Conservation (phyloP, 805 yeast species). For the Brettanomyces bruxellensis region DNA sequence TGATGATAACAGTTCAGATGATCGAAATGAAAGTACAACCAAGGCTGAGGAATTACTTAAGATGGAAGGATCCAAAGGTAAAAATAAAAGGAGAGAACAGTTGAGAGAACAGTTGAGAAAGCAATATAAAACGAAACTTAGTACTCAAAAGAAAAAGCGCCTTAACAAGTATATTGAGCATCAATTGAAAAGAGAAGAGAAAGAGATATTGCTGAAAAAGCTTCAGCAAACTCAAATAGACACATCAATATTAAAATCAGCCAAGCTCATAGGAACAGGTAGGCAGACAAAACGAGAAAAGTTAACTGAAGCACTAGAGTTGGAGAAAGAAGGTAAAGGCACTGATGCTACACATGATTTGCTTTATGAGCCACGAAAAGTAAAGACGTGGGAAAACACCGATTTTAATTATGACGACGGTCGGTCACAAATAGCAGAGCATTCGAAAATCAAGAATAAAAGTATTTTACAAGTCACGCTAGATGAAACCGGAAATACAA, state of each 20-base stretch:
- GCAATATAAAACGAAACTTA: constrained; percentile 60
- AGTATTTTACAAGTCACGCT: too few relatives aligned
- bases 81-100: constrained; percentile 53
- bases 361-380: constrained; percentile 60
- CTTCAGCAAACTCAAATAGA: constrained; percentile 62
- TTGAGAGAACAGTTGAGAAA: constrained; percentile 47
- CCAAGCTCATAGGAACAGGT: constrained; percentile 74
- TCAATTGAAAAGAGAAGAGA: constrained; percentile 83
- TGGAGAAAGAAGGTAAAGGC: constrained; percentile 66
- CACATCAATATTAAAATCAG: constrained; percentile 56
- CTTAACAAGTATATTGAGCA: constrained; percentile 89
- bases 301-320: constrained; percentile 62
- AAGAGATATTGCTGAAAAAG: constrained; percentile 65
- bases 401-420: constrained; percentile 26
- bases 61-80: constrained; percentile 37
- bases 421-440: constrained; percentile 4
- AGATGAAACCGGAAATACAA: neutral
- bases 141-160: constrained; percentile 64
- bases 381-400: constrained; percentile 45
- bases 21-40: neutral
- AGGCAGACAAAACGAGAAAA: constrained; percentile 55
- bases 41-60: neutral
- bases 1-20: neutral
- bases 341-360: constrained; percentile 52
- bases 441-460: neutral